Conservation (phyloP, 1,139 yeast genomes). For the Pneumocystis canis region DNA sequence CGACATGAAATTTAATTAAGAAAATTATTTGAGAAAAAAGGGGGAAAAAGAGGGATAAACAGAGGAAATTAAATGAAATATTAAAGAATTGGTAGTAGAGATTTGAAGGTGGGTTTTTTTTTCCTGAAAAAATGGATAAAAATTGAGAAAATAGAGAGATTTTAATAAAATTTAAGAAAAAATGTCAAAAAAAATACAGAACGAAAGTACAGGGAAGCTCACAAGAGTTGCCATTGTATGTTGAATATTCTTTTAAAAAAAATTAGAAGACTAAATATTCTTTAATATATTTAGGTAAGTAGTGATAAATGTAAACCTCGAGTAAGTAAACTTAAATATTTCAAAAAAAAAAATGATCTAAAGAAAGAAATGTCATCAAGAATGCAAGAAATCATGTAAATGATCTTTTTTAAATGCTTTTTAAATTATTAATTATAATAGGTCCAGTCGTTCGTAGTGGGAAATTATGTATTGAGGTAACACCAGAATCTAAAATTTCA, state of each 20-base stretch:
- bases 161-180: neutral
- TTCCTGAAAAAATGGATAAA: neutral
- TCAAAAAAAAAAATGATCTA: neutral
- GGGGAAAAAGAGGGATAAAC: neutral
- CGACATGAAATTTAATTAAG: neutral
- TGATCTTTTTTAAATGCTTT: neutral
- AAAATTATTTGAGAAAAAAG: no score
- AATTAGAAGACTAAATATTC: neutral
- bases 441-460: conserved; percentile 93
- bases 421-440: neutral
- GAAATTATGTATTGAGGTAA: conserved; percentile 89
- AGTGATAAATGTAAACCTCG: neutral
- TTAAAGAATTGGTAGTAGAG: neutral
- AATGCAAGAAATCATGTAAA: conserved; percentile 74
- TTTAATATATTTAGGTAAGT: neutral
- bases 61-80: neutral
- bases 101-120: neutral
- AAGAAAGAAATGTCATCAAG: conserved; percentile 73
- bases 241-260: conserved; percentile 16
- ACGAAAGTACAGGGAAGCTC: neutral
- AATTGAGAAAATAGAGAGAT: neutral
- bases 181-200: neutral
- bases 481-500: conserved; percentile 81
- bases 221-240: conserved; percentile 88
- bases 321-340: neutral